Base-by-base conservation (phyloP, 192 early-diverging fungal genomes). In the Helicostylum pulchrum region DNA sequence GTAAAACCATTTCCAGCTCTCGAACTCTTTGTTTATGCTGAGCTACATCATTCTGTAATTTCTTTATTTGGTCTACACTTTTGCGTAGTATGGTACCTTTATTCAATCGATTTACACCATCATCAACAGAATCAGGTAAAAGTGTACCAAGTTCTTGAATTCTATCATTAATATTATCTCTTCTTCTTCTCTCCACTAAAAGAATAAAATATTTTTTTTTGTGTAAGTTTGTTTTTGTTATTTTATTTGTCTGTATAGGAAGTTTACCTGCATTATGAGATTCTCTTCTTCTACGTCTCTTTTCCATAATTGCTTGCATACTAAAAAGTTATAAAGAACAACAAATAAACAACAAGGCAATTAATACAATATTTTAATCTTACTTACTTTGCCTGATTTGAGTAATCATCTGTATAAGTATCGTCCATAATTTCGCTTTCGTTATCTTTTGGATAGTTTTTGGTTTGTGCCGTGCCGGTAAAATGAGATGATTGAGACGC, bases 121-220 rank as follows among this genome's bases (percentile, higher is more conserved):
- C 92, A 59, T 86, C 77, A 65, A 81, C 80, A 51, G 82, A 72
- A 48, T 95, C 93, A 32, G 94, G 95, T 42, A 99, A 78, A 43
- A 99, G 74, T 9, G 83, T 84, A 20, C 82, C 86, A 45, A 99
- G 81, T 72, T 99, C 96, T 73, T 89, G 92, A 67, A 99, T 99
- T 69, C 93, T 92, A 81, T 97, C 96, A 77, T 99, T 99, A 78
- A 99, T 99, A 78, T 97, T 94, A 72, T 99, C 96, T 58, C 95
- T 86, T 32, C 96, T 80, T 47, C 96, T 90, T 54, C 96, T 83
- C 76, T 99, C 96, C 36, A 99, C 96, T 80, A 60, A 20, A 54
- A 39, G 49, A 23, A 34, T 32, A 39, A 19, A 12, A 34, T 20
- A 20, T 64, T 8, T 15, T n/a, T 59, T 15, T 15, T 42, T 21